Evolutionary conservation across 768 basidiomycete genomes (phyloP).

Genomic region (Podaxis pistillaris): DNA sequence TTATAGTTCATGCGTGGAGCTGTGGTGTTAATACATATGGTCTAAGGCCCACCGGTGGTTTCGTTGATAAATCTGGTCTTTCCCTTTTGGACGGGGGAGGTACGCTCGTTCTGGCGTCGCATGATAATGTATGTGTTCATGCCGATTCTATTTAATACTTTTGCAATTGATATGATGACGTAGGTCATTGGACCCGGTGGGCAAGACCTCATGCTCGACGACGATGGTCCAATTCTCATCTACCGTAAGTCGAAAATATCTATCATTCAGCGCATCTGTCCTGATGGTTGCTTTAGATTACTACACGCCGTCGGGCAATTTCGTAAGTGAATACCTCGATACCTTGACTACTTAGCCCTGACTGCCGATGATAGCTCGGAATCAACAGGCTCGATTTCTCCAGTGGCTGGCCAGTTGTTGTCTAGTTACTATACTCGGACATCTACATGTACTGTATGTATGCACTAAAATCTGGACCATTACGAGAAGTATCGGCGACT

Average conservation of each 20-base stretch:
- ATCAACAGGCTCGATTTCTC: constrained; percentile 50
- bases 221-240: constrained; percentile 45
- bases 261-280: neutral
- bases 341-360: neutral
- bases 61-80: constrained; percentile 45
- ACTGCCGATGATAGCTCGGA: constrained; percentile 29
- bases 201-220: constrained; percentile 45
- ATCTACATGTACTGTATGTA: neutral
- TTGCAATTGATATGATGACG: neutral
- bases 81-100: constrained; percentile 48
- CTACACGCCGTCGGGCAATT: constrained; percentile 44
- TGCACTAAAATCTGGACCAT: too few relatives aligned
- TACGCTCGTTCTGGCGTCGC: constrained; percentile 45
- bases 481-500: constrained; percentile 28
- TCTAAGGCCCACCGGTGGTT: constrained; percentile 40
- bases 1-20: neutral
- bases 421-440: neutral
- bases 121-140: constrained; percentile 36
- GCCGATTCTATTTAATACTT: neutral
- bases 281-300: constrained; percentile 34
- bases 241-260: constrained; percentile 37
- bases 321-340: constrained; percentile 27
- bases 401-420: constrained; percentile 45
- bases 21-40: neutral
- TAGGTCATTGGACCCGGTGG: constrained; percentile 56